Conservation (phyloP, 345 rosid species). For the Hevea brasiliensis region DNA sequence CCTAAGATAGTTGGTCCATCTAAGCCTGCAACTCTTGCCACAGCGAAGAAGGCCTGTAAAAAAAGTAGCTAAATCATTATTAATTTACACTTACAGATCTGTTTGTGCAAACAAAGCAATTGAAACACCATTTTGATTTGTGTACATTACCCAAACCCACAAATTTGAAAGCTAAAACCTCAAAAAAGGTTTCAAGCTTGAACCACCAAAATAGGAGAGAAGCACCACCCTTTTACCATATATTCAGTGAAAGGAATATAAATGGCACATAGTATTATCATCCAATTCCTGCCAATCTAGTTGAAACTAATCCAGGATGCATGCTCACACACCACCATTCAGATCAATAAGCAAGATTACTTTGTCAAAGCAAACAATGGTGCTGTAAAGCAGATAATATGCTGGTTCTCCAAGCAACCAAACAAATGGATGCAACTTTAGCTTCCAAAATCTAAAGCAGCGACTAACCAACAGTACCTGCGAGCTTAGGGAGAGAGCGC, state of each 20-base stretch:
- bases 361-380: too few relatives aligned
- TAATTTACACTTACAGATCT: neutral
- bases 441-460: neutral
- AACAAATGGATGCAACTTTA: neutral
- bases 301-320: neutral
- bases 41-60: slow-evolving; percentile 79
- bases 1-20: slow-evolving; percentile 94
- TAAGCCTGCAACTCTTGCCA: slow-evolving; percentile 96
- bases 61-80: neutral
- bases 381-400: neutral
- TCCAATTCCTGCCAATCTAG: neutral
- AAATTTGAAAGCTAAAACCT: neutral
- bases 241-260: neutral
- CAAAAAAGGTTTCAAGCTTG: neutral
- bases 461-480: slow-evolving; percentile 8
- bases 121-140: neutral
- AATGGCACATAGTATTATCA: neutral
- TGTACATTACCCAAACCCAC: neutral
- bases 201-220: too few relatives aligned
- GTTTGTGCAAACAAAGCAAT: neutral
- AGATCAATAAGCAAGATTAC: neutral
- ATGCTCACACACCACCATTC: neutral
- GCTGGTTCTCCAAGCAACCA: too few relatives aligned
- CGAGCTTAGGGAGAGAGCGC: slow-evolving; percentile 40
- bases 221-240: neutral